These are phyloP conservation scores for Talaromyces sp. DNA, from an alignment of 2,329 filamentous ascomycete species.

Conservation along the genomic window DNA sequence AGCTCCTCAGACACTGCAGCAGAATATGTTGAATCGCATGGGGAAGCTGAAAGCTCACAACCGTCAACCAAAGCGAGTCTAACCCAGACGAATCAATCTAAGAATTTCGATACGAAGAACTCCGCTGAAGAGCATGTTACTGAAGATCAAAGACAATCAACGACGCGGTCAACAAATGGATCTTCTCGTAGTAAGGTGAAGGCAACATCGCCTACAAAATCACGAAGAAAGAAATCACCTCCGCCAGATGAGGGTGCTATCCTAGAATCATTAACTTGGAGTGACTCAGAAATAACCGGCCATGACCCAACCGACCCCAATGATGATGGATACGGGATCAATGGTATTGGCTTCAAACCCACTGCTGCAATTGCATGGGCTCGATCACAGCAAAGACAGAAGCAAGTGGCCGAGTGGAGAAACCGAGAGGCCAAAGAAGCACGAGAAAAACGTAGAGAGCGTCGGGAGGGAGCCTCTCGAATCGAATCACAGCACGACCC, in stretches of 20 bases:
- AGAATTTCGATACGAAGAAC: not conserved
- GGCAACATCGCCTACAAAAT: slow-evolving; percentile 19
- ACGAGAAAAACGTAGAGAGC: slow-evolving; percentile 52
- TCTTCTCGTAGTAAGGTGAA: slow-evolving; percentile 23
- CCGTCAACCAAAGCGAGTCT: not conserved
- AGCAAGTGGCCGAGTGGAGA: slow-evolving; percentile 57
- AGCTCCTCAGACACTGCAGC: not conserved
- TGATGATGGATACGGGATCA: slow-evolving; percentile 60
- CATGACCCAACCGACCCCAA: slow-evolving; percentile 52
- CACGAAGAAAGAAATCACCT: slow-evolving; percentile 27
- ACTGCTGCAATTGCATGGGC: slow-evolving; percentile 56
- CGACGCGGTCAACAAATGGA: not conserved
- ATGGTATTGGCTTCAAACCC: slow-evolving; percentile 59
- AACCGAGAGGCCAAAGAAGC: slow-evolving; percentile 55
- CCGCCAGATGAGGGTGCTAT: slow-evolving; percentile 25
- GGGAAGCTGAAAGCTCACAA: slow-evolving; percentile 8
- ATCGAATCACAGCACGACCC: slow-evolving; percentile 26
- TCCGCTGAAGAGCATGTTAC: not conserved
- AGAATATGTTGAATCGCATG: not conserved
- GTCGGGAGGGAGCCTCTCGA: slow-evolving; percentile 35
- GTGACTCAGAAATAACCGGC: slow-evolving; percentile 58
- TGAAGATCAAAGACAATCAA: not conserved
- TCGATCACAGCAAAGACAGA: slow-evolving; percentile 51
- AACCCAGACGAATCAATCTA: not conserved
- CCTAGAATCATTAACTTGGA: slow-evolving; percentile 45